Percentiles rank a stretch among this genome's conserved stretches.
These are phyloP conservation scores for Plantago ovata DNA, from an alignment of 257 asterid species.

Conservation along the genomic window DNA sequence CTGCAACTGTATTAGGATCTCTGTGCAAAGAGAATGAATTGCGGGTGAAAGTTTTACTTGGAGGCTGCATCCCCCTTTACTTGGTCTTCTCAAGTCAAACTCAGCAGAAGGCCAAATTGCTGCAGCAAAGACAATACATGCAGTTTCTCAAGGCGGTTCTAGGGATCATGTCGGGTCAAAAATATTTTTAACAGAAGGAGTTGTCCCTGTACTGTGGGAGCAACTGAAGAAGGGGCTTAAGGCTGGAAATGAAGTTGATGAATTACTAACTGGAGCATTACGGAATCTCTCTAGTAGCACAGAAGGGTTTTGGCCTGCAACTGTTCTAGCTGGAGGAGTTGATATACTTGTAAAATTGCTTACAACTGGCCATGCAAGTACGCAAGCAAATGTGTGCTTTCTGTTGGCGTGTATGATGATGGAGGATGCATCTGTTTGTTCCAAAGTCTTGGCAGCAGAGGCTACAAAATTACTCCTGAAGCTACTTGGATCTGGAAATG, in stretches of 20 bases:
- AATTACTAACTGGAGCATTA: constrained; percentile 80
- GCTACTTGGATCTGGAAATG: constrained; percentile 83
- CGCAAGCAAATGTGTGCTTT: constrained; percentile 97
- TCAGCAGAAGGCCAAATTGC: constrained; percentile 90
- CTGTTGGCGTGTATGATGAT: constrained; percentile 95
- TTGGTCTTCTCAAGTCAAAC: constrained; percentile 93
- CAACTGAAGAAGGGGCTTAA: constrained; percentile 83
- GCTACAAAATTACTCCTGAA: constrained; percentile 80
- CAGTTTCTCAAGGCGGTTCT: constrained; percentile 93
- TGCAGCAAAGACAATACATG: constrained; percentile 89
- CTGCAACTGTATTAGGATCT: constrained; percentile 89
- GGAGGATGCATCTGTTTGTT: constrained; percentile 90
- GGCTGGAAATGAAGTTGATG: constrained; percentile 85
- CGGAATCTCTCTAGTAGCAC: constrained; percentile 88
- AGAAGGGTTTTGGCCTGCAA: constrained; percentile 91
- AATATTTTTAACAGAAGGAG: constrained; percentile 97
- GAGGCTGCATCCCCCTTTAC: constrained; percentile 99
- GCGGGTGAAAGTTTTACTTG: constrained; percentile 88
- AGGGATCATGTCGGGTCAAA: constrained; percentile 97
- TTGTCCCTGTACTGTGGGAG: constrained; percentile 91
- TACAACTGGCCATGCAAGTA: constrained; percentile 69
- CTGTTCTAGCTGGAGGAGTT: constrained; percentile 81
- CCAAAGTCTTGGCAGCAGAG: constrained; percentile 70
- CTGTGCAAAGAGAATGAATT: constrained; percentile 93
- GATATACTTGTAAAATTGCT: constrained; percentile 86